These are phyloP conservation scores for Solanum acaule DNA, from an alignment of 257 asterid species.

Conservation along the genomic window DNA sequence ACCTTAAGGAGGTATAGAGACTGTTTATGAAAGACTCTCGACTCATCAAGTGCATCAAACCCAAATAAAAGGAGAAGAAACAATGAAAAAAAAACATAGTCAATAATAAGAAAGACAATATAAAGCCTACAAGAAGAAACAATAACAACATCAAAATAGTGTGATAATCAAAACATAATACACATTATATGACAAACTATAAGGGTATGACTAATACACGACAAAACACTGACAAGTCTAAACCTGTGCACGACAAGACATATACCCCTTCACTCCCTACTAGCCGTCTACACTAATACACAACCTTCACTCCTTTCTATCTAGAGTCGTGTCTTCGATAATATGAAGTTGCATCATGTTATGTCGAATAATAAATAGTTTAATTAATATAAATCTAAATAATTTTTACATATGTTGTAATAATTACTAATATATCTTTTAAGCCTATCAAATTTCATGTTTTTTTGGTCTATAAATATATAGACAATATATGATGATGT, in stretches of 20 bases:
- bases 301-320: no score
- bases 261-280: background rate
- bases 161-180: no score
- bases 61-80: background rate
- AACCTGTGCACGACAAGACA: background rate
- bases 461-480: background rate
- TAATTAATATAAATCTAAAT: background rate
- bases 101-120: background rate
- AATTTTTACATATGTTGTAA: background rate
- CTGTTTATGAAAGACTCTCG: no score
- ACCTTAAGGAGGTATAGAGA: no score
- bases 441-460: background rate
- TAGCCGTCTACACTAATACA: background rate
- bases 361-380: background rate
- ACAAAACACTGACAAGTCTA: background rate
- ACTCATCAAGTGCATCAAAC: background rate
- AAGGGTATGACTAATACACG: background rate
- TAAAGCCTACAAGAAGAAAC: no score
- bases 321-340: no score
- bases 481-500: background rate
- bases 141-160: no score
- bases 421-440: background rate
- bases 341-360: background rate
- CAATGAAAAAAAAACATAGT: no score
- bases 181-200: background rate